Conservation (phyloP, 345 rosid genomes). For the Eucalyptus polybractea region DNA sequence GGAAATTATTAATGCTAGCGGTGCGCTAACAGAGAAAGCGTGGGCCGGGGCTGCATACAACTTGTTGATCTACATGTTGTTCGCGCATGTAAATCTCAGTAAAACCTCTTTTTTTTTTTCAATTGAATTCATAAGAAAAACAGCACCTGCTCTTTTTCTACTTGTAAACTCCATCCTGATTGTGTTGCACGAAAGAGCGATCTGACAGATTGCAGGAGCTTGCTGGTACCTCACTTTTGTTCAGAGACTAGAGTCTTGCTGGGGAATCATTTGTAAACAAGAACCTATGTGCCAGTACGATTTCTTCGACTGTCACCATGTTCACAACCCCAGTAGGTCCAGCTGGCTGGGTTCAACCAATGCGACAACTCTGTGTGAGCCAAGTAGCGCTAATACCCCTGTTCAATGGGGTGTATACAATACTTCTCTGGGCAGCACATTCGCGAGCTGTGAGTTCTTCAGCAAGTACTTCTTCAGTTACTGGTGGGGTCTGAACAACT, state of each 20-base stretch:
- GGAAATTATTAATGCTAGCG: constrained; percentile 10
- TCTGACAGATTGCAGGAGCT: constrained; percentile 16
- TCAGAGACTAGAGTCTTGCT: constrained; percentile 17
- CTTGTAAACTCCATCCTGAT: not conserved
- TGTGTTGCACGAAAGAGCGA: not conserved
- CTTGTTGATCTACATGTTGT: constrained; percentile 18
- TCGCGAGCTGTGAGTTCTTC: constrained; percentile 1
- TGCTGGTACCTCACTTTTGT: constrained; percentile 18
- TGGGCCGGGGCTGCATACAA: constrained; percentile 30
- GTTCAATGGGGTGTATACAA: constrained; percentile 9
- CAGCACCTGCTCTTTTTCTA: not conserved
- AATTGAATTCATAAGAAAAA: not conserved
- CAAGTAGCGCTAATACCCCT: not conserved
- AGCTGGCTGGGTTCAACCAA: not conserved
- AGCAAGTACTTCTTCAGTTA: constrained; percentile 15
- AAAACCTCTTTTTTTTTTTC: not conserved
- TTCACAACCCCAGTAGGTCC: not conserved
- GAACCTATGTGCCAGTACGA: not conserved
- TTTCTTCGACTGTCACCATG: constrained; percentile 9
- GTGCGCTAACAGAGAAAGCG: constrained; percentile 11
- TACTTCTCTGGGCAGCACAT: not conserved
- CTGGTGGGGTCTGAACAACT: constrained; percentile 28
- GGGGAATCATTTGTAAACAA: constrained; percentile 8
- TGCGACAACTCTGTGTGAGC: constrained; percentile 9
- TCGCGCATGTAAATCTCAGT: constrained; percentile 9